These are phyloP conservation scores for Rhynchosporium secalis DNA, from an alignment of 2,329 filamentous ascomycete genomes.

Conservation along the genomic window DNA sequence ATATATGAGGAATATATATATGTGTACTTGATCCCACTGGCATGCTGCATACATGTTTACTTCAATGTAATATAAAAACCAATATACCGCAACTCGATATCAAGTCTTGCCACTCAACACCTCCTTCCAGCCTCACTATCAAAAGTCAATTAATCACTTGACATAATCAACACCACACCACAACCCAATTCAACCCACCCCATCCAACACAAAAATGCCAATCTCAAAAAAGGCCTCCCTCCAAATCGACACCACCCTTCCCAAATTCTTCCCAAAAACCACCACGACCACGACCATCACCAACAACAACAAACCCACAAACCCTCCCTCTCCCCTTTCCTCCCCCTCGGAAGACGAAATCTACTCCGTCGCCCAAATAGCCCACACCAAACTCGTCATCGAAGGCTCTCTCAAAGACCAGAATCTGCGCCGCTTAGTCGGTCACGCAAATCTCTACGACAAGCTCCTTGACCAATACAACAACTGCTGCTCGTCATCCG, in stretches of 20 bases:
- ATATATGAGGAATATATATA: not conserved
- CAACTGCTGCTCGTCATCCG: conserved; percentile 2
- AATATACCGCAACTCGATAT: not conserved
- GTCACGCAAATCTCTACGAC: conserved; percentile 24
- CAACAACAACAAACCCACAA: not conserved
- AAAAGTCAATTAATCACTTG: not conserved
- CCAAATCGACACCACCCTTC: not conserved
- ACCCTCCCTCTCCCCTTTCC: not conserved
- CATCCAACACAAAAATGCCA: not conserved
- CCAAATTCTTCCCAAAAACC: not conserved
- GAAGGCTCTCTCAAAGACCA: conserved; percentile 19
- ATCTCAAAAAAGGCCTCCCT: not conserved
- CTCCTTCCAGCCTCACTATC: not conserved
- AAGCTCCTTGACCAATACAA: conserved; percentile 17
- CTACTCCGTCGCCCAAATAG: conserved; percentile 21
- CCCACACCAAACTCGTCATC: conserved; percentile 17
- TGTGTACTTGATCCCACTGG: not conserved
- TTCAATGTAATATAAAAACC: not conserved
- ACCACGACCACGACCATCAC: not conserved
- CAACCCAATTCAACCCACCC: too few species aligned
- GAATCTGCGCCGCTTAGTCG: conserved; percentile 21
- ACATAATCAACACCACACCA: not conserved
- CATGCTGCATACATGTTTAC: too few species aligned
- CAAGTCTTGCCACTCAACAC: not conserved
- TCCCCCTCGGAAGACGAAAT: conserved; percentile 8